Evolutionary conservation across 768 basidiomycete species (phyloP).

Genomic region (Pleurotus djamor): DNA sequence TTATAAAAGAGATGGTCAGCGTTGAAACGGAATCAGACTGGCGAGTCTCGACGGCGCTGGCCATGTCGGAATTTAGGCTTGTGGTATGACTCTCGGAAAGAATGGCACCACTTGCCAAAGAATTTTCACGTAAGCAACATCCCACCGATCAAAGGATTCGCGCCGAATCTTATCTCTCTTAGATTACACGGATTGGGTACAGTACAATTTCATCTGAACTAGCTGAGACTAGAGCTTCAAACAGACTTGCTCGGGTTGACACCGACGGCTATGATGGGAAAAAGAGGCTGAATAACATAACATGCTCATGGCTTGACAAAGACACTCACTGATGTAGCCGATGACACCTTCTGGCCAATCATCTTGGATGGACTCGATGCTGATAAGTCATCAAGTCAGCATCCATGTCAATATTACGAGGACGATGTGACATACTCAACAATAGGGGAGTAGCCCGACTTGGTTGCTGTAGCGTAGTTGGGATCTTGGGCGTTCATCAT

Average conservation of each 20-base stretch:
- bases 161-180: too few relatives aligned
- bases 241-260: slow-evolving; percentile 18
- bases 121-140: slow-evolving; percentile 29
- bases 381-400: slow-evolving; percentile 1
- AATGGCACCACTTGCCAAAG: slow-evolving; percentile 35
- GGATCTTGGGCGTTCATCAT: slow-evolving; percentile 27
- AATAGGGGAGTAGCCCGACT: slow-evolving; percentile 23
- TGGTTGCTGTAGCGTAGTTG: slow-evolving; percentile 19
- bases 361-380: slow-evolving; percentile 22
- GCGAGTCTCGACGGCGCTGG: slow-evolving; percentile 11
- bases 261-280: slow-evolving; percentile 18
- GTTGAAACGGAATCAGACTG: slow-evolving; percentile 20
- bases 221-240: neutral
- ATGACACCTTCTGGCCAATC: slow-evolving; percentile 26
- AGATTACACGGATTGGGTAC: neutral
- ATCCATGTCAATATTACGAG: neutral
- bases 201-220: neutral
- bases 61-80: slow-evolving; percentile 4
- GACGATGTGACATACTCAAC: slow-evolving; percentile 17
- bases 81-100: slow-evolving; percentile 10
- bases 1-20: neutral
- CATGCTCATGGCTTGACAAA: neutral
- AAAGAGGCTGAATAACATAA: neutral
- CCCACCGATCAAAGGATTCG: too few relatives aligned
- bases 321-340: slow-evolving; percentile 22